Percentiles rank a stretch among this genome's conserved stretches.
These are phyloP conservation scores for Colletotrichum truncatum DNA, from an alignment of 2,329 filamentous ascomycete genomes.

Conservation along the genomic window DNA sequence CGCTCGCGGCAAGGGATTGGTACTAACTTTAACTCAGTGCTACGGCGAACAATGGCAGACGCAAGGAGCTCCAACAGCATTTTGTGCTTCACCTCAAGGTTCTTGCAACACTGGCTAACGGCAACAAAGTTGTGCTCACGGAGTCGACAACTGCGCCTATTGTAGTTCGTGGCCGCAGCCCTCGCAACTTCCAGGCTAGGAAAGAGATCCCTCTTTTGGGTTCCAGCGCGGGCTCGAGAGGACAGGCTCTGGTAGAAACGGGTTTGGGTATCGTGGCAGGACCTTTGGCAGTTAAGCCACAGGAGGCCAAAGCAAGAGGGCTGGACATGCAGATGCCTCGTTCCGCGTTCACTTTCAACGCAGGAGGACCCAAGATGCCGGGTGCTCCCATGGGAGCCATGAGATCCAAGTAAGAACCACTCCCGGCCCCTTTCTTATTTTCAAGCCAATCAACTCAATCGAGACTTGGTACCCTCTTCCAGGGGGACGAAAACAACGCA, in stretches of 20 bases:
- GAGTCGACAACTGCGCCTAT: constrained; percentile 90
- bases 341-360: constrained; percentile 66
- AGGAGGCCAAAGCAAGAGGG: constrained; percentile 60
- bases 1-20: neutral
- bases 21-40: constrained; percentile 61
- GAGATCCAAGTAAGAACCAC: constrained; percentile 70
- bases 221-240: constrained; percentile 78
- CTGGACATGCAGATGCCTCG: constrained; percentile 65
- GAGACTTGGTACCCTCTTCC: no score
- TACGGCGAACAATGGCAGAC: constrained; percentile 93
- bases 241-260: constrained; percentile 76
- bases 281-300: constrained; percentile 62
- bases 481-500: no score
- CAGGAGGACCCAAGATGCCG: constrained; percentile 60
- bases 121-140: constrained; percentile 81
- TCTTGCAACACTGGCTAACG: constrained; percentile 82
- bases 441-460: neutral
- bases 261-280: constrained; percentile 69
- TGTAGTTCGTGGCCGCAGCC: constrained; percentile 91
- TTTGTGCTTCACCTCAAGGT: constrained; percentile 92
- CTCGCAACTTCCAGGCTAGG: constrained; percentile 91
- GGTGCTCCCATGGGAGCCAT: constrained; percentile 61
- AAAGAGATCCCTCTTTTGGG: constrained; percentile 92
- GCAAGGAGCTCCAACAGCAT: constrained; percentile 96
- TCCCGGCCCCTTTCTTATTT: no score